phyloP scores from a whole-genome alignment of 1,284 basidiomycete genomes.

The Sanguinoderma infundibulare region DNA sequence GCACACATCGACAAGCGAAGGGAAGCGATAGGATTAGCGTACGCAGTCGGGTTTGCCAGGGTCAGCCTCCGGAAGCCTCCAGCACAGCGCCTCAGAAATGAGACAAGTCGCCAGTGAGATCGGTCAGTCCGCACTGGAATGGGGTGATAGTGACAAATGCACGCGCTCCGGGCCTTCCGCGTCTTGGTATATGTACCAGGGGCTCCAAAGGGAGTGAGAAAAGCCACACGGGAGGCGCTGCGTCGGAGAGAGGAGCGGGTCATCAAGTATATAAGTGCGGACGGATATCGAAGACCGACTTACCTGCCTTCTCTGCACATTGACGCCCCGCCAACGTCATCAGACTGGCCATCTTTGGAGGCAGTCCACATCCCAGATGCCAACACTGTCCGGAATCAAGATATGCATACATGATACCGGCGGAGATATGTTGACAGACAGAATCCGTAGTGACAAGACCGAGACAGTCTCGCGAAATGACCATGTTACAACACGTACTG shows the following conservation, averaged over 20 bases:
- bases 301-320: background rate
- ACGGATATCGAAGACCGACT: background rate
- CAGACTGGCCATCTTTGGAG: slow-evolving; percentile 7
- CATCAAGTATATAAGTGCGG: slow-evolving; percentile 2
- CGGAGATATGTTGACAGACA: background rate
- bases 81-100: slow-evolving; percentile 16
- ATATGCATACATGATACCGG: background rate
- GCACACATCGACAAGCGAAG: background rate
- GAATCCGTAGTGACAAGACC: background rate
- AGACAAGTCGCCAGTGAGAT: slow-evolving; percentile 2
- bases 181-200: background rate
- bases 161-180: background rate
- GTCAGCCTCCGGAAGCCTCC: slow-evolving; percentile 3
- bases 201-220: background rate
- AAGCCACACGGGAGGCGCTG: background rate
- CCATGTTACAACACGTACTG: slow-evolving; percentile 17
- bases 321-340: background rate
- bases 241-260: background rate
- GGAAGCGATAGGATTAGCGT: background rate
- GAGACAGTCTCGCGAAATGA: background rate
- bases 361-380: background rate
- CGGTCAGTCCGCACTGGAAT: slow-evolving; percentile 17
- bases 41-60: background rate
- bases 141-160: slow-evolving; percentile 19
- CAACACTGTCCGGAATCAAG: background rate